A percentile compares a stretch with the other conserved stretches of the same genome.
Evolutionary conservation across 257 asterid species (phyloP).

Genomic region (Forsythia suspensa): DNA sequence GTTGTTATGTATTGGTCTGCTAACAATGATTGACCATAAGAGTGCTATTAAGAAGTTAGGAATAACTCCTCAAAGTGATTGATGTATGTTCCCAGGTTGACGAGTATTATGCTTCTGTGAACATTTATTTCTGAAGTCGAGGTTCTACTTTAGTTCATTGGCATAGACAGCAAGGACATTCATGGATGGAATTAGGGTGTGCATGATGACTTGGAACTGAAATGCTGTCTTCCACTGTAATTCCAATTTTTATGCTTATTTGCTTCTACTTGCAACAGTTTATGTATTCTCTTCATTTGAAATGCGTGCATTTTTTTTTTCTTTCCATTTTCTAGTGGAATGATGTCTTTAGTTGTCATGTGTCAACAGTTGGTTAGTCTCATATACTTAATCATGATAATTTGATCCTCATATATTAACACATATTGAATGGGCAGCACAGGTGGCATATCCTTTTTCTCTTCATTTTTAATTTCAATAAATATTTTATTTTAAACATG

Average conservation of each 20-base stretch:
- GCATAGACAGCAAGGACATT: conserved; percentile 4
- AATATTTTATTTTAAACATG: background rate
- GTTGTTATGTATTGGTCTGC: background rate
- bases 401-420: conserved; percentile 8
- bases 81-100: conserved; percentile 2
- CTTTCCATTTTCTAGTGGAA: background rate
- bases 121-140: background rate
- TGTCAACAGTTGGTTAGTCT: conserved; percentile 11
- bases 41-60: background rate
- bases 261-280: background rate
- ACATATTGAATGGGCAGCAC: background rate
- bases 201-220: conserved; percentile 3
- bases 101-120: background rate
- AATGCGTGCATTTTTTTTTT: background rate
- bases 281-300: background rate
- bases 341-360: background rate
- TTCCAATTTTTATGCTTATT: background rate
- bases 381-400: background rate
- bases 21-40: background rate
- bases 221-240: conserved; percentile 11
- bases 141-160: conserved; percentile 3
- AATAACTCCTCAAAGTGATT: background rate
- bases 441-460: conserved; percentile 8
- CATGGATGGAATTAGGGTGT: conserved; percentile 8
- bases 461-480: background rate